A percentile compares a stretch with the other conserved stretches of the same genome.
phyloP scores from a whole-genome alignment of 2,329 filamentous ascomycete genomes.

The Cladosporium oxysporum region DNA sequence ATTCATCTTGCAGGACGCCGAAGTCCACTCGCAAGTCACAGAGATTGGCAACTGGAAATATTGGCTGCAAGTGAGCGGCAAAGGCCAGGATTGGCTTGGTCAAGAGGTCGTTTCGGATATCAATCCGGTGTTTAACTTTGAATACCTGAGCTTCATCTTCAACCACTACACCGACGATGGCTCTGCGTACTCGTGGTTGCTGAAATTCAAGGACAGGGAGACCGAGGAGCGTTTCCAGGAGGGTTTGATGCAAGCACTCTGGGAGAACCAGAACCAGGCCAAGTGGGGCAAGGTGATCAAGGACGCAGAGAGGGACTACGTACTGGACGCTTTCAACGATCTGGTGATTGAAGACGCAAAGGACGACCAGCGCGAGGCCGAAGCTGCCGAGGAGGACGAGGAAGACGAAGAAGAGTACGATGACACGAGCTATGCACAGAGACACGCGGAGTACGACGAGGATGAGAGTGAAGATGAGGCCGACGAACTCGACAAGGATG shows the following conservation, averaged over 20 bases:
- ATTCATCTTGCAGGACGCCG: slow-evolving; percentile 76
- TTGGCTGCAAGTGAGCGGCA: slow-evolving; percentile 82
- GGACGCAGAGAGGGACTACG: slow-evolving; percentile 89
- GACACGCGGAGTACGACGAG: slow-evolving; percentile 71
- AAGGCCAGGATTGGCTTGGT: slow-evolving; percentile 80
- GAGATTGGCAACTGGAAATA: slow-evolving; percentile 93
- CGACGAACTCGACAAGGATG: slow-evolving; percentile 71
- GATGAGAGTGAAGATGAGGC: slow-evolving; percentile 79
- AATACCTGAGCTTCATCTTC: slow-evolving; percentile 98
- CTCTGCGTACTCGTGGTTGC: slow-evolving; percentile 90
- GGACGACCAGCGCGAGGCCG: slow-evolving; percentile 56
- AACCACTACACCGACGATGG: slow-evolving; percentile 91
- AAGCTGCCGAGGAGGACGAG: slow-evolving; percentile 55
- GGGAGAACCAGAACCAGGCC: slow-evolving; percentile 91
- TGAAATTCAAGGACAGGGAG: slow-evolving; percentile 83
- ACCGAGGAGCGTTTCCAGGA: slow-evolving; percentile 86
- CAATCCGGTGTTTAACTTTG: slow-evolving; percentile 98
- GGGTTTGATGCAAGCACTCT: slow-evolving; percentile 90
- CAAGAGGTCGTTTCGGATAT: slow-evolving; percentile 85
- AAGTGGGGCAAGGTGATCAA: slow-evolving; percentile 89
- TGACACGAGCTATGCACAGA: slow-evolving; percentile 64
- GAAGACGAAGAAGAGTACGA: slow-evolving; percentile 60
- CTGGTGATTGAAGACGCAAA: slow-evolving; percentile 82
- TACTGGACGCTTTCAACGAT: slow-evolving; percentile 93
- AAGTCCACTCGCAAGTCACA: slow-evolving; percentile 75